Evolutionary conservation across 225 moss, liverwort and hornwort genomes (phyloP).

Genomic region (Sphagnum tenellum): DNA sequence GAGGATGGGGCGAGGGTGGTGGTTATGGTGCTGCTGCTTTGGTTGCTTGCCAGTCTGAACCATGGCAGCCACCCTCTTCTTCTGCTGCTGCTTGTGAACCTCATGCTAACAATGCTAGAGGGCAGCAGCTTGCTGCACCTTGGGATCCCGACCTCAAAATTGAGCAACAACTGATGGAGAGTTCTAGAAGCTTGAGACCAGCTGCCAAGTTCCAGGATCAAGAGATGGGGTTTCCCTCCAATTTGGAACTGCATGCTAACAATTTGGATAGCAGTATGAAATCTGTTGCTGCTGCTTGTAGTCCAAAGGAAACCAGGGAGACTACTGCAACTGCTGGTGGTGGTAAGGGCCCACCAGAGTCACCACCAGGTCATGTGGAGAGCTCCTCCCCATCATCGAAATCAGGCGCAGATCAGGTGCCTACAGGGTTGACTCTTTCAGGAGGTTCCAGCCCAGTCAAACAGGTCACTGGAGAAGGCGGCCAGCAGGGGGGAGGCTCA

Average conservation of each 20-base stretch:
- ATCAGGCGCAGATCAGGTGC: slow-evolving; percentile 16
- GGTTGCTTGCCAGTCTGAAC: slow-evolving; percentile 15
- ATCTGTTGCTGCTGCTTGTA: too few relatives aligned
- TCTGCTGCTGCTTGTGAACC: slow-evolving; percentile 31
- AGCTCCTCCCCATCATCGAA: slow-evolving; percentile 19
- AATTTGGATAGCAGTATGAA: slow-evolving; percentile 8
- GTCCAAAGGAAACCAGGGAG: too few relatives aligned
- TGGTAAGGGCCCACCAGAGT: slow-evolving; percentile 28
- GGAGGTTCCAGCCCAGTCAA: slow-evolving; percentile 18
- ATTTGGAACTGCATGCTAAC: slow-evolving; percentile 37
- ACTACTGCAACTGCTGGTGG: neutral
- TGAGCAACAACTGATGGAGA: slow-evolving; percentile 19
- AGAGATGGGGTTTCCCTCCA: too few relatives aligned
- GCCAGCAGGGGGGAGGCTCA: slow-evolving; percentile 17
- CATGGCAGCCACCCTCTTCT: slow-evolving; percentile 33
- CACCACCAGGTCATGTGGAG: slow-evolving; percentile 22
- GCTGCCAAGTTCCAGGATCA: slow-evolving; percentile 13
- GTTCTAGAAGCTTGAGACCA: slow-evolving; percentile 16
- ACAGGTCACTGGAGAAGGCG: slow-evolving; percentile 14
- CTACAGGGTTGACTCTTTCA: slow-evolving; percentile 30
- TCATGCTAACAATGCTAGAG: slow-evolving; percentile 28
- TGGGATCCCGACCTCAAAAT: slow-evolving; percentile 30
- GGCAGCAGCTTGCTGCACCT: slow-evolving; percentile 17
- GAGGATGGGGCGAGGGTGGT: slow-evolving; percentile 77
- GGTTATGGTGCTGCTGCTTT: slow-evolving; percentile 6